Evolutionary conservation across 805 yeast species (phyloP), one percentile per base, ranked within the genome.

Genomic region (Kluyveromyces lactis): DNA sequence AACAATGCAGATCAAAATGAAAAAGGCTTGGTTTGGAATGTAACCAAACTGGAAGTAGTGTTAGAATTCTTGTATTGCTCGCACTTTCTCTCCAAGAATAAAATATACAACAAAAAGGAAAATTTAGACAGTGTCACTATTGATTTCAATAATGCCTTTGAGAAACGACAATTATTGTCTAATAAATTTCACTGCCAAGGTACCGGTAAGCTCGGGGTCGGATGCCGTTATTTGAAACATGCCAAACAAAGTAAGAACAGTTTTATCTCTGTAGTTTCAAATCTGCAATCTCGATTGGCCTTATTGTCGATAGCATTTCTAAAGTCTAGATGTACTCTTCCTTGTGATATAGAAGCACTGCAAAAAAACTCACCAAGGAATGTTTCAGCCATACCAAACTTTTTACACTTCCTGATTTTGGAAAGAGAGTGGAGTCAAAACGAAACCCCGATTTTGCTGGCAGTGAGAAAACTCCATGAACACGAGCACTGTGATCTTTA

Each of bases 371-470:
- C 33, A 31, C 33, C 33, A n/a, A 31, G 23, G 5, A 31, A 31
- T 3, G 23, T 31, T 2, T 31, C 33, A 3, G 33, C 33, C 4
- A 21, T 31, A 6, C 33, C 33, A 7, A 31, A 31, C n/a, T 31
- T 31, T n/a, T 16, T 31, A 8, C 33, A 31, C 23, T 31, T 17
- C 5, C 16, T 31, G 23, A 16, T 31, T 18, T 16, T 31, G 3
- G 33, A 31, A 5, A 31, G 23, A 18, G 33, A 31, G 17, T 31
- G 33, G 33, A 31, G 33, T 16, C 21, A 7, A 16, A 31, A 31
- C 7, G n/a, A 16, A 17, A 31, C 33, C 3, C 33, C 33, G 4
- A 31, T 31, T 17, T 5, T 31, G n/a, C 5, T 31, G 15, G 33
- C 33, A 5, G 33, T 31, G 12, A 17, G 33, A 7, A 17, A 13